Evolutionary conservation across 148 eudicot genomes (phyloP).

Genomic region (Silene uniflora): DNA sequence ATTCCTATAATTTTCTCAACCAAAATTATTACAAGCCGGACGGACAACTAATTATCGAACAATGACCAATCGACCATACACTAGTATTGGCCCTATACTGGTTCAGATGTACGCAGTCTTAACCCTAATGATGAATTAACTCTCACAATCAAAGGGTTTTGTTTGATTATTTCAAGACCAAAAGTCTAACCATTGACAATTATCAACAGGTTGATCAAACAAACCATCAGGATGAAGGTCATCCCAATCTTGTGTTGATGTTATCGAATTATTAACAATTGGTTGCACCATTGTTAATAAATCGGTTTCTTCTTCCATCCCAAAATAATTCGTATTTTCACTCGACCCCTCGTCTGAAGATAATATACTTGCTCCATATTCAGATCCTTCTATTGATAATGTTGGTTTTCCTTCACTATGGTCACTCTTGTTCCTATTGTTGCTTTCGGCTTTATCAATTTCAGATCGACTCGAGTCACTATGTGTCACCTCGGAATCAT

Average conservation of each 20-base stretch:
- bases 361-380: constrained; percentile 29
- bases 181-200: constrained; percentile 61
- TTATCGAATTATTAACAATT: constrained; percentile 27
- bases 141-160: background rate
- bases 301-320: constrained; percentile 33
- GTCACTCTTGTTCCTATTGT: constrained; percentile 3
- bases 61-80: background rate
- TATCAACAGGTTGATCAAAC: constrained; percentile 32
- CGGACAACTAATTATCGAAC: background rate
- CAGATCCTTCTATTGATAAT: constrained; percentile 28
- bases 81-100: background rate
- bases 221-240: constrained; percentile 31
- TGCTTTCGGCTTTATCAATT: constrained; percentile 7
- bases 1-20: constrained; percentile 7
- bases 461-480: constrained; percentile 11
- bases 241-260: constrained; percentile 40
- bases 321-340: constrained; percentile 36
- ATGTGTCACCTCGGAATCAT: constrained; percentile 5
- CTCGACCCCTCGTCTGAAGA: constrained; percentile 46
- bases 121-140: background rate
- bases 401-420: constrained; percentile 29
- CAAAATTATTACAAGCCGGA: constrained; percentile 9
- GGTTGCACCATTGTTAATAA: constrained; percentile 35
- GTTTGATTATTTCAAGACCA: constrained; percentile 34
- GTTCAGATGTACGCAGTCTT: constrained; percentile 14